Base-by-base conservation (phyloP, 768 basidiomycete species). In the Macrolepiota fuliginosa region DNA sequence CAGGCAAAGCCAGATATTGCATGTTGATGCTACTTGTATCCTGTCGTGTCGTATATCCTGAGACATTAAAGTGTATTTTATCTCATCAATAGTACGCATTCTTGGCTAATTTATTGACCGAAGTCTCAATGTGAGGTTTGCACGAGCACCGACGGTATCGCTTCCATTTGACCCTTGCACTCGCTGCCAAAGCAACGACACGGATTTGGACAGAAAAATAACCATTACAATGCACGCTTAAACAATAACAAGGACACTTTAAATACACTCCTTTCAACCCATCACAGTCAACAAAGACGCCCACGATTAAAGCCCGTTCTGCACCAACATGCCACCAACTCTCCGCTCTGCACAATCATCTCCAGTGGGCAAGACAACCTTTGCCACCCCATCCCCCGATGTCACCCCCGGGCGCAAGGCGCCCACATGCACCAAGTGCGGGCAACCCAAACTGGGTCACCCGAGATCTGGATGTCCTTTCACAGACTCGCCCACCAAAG, bases 391-490 rank as follows among this genome's bases (percentile, higher is more conserved):
- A 32, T 58, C 62, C 19, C 62, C 63, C 24, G 56, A 66, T 7
- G 69, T 69, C 39, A 72, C 73, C 17, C 74, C 81, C 11, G 75
- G 83, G 4, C 83, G 84, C 46, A 86, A 85, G 55, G 67, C 69
- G 1, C 87, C 81, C 37, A 78, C 73, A 51, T 88, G 86, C 71
- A 78, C 72, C 47, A 82, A 81, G 66, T 88, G 87, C 70, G 74
- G 77, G 56, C 80, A 79, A 24, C 83, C 84, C 0, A 76, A 79
- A 56, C 76, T 74, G 25, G 86, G 86, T 0, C 87, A 88, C 67
- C 87, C 87, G 17, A 83, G 86, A 49, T 82, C 83, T 0, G 85
- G 86, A 10, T 88, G 87, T 66, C 84, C 85, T 0, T 79, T 72
- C 59, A 71, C 68, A 22, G 76, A 79, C 47, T 70, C 77, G 1